Evolutionary conservation across 169 alveolate genomes (phyloP).

Genomic region (Perkinsus olseni): DNA sequence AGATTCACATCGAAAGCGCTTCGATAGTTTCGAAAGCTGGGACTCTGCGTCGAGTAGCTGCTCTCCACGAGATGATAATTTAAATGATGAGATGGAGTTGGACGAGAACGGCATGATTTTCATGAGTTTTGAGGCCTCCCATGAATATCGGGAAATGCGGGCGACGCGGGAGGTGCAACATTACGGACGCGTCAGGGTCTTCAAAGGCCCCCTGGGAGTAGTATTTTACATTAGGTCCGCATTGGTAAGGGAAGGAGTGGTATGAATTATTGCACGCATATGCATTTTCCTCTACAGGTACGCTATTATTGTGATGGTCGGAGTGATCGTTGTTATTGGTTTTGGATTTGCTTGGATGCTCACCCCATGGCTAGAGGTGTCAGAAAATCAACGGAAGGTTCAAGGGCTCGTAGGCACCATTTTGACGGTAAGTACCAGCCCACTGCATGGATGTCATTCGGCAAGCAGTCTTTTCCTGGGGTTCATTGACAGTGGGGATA

Average conservation of each 20-base stretch:
- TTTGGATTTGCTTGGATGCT: background rate
- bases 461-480: too few species aligned
- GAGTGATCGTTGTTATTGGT: background rate
- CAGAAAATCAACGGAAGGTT: background rate
- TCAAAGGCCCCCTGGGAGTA: background rate
- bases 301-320: background rate
- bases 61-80: too few species aligned
- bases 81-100: background rate
- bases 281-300: too few species aligned
- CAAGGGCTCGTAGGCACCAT: background rate
- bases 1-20: background rate
- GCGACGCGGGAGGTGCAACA: background rate
- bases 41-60: background rate
- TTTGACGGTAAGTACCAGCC: background rate
- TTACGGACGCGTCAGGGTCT: background rate
- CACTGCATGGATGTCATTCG: too few species aligned
- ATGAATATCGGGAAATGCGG: background rate
- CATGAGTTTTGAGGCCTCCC: background rate
- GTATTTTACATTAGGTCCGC: background rate
- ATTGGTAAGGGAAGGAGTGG: background rate
- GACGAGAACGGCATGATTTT: background rate
- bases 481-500: too few species aligned
- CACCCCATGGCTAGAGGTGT: background rate
- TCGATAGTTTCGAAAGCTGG: background rate
- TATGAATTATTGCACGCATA: background rate